phyloP scores from a whole-genome alignment of 108 stramenopile genomes.

The Ochromonas danica region DNA sequence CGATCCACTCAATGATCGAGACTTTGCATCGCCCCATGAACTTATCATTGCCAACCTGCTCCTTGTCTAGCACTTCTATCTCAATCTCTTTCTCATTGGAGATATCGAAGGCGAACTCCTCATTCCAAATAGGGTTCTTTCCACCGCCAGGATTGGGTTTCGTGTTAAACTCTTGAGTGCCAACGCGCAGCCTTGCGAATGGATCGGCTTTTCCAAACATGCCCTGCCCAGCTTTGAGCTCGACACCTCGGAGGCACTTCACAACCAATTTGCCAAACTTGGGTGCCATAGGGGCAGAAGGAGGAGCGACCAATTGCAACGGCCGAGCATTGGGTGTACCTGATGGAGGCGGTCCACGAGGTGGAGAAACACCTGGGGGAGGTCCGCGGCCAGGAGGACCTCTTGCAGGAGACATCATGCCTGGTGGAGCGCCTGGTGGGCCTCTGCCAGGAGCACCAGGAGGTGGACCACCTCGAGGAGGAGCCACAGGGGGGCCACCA shows the following conservation, averaged over 20 bases:
- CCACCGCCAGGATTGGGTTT: slow-evolving; percentile 66
- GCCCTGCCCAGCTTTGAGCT: slow-evolving; percentile 72
- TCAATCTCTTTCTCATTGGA: slow-evolving; percentile 69
- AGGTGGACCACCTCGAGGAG: slow-evolving; percentile 18
- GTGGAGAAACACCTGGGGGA: slow-evolving; percentile 58
- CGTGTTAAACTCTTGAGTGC: slow-evolving; percentile 57
- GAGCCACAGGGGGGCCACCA: background rate
- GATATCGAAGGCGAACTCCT: slow-evolving; percentile 75
- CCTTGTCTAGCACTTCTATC: slow-evolving; percentile 54
- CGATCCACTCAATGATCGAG: slow-evolving; percentile 75
- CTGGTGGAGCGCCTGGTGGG: slow-evolving; percentile 37
- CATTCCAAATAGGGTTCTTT: slow-evolving; percentile 74
- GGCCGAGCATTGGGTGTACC: slow-evolving; percentile 48
- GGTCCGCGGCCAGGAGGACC: slow-evolving; percentile 44
- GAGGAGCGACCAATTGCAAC: slow-evolving; percentile 53
- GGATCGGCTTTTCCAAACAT: slow-evolving; percentile 76
- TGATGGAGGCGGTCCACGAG: slow-evolving; percentile 46
- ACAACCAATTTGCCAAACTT: slow-evolving; percentile 63
- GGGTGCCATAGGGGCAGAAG: slow-evolving; percentile 43
- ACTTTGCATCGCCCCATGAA: slow-evolving; percentile 73
- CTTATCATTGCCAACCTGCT: slow-evolving; percentile 71
- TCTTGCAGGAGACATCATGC: slow-evolving; percentile 22
- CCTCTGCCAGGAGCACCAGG: slow-evolving; percentile 6
- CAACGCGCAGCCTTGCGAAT: slow-evolving; percentile 66
- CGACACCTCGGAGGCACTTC: slow-evolving; percentile 64